Base-by-base conservation (phyloP, 176 grass and related monocot genomes). In the Oryza coarctata region DNA sequence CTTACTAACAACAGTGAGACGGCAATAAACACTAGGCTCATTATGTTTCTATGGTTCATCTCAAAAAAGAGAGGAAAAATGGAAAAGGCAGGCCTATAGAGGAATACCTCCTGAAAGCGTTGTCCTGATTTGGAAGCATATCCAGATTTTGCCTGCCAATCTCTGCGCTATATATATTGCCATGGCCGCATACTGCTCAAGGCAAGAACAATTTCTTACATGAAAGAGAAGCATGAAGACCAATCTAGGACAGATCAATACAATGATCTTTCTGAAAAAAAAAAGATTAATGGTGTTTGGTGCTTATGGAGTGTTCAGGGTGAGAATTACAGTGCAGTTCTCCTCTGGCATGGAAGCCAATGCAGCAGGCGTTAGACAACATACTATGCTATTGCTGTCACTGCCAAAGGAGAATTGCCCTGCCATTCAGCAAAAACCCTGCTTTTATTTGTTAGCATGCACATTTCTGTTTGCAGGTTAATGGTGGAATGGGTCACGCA, bases 351-450 rank as follows among this genome's bases (percentile, higher is more conserved):
- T 86, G 87, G 44, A 73, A 44, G 78, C 58, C 65, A 81, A 86
- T 23, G 31, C 57, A 77, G 73, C 27, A 71, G 20, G 65, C 35
- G 36, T 77, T 89, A 2, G 32, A 77, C 25, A 81, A 50, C 13
- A 32, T 26, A 3, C 55, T 31, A 23, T 32, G 15, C 15, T 47
- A 85, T 41, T 6, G 15, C 63, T 63, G 13, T 80, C 72, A 78
- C 66, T 93, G 88, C 88, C 91, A 97, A 97, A 93, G 88, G 94
- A 97, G 88, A 93, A 93, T 97, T 87, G 91, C 90, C 88, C 91
- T 97, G 94, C 86, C 66, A 91, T 93, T 92, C 94, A 63, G 58
- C 20, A 77, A 73, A 65, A 86, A 66, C 73, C 78, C 70, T 45
- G 40, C 55, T 58, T 58, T 23, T 58, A 23, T 58, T n/a, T 58